A percentile compares a stretch with the other conserved stretches of the same genome.
Evolutionary conservation across 768 basidiomycete species (phyloP).

Genomic region (Suillus cothurnatus): DNA sequence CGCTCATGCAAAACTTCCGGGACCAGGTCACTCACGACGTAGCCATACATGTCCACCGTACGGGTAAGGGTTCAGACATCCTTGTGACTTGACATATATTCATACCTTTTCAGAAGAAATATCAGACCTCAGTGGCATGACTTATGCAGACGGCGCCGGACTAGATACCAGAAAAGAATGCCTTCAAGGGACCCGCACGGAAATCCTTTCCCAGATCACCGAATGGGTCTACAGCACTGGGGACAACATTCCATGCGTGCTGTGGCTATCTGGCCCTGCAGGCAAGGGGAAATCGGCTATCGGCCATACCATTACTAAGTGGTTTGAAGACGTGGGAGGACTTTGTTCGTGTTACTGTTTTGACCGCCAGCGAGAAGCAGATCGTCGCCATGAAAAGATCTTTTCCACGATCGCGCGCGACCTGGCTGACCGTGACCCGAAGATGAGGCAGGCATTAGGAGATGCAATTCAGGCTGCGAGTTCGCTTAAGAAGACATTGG

Average conservation of each 20-base stretch:
- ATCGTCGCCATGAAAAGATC: conserved; percentile 9
- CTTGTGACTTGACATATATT: not conserved
- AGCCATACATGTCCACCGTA: not conserved
- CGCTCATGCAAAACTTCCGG: conserved; percentile 6
- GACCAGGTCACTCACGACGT: not conserved
- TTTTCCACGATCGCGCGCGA: conserved; percentile 25
- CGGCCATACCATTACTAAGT: conserved; percentile 11
- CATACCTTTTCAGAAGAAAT: not conserved
- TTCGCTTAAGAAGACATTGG: not conserved
- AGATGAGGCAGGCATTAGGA: not conserved
- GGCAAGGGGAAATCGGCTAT: conserved; percentile 27
- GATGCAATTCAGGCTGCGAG: not conserved
- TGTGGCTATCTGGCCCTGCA: conserved; percentile 27
- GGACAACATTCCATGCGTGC: conserved; percentile 12
- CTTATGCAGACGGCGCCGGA: not conserved
- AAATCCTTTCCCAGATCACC: conserved; percentile 15
- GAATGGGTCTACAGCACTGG: conserved; percentile 24
- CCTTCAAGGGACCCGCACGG: not conserved
- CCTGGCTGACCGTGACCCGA: conserved; percentile 10
- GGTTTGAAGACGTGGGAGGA: conserved; percentile 12
- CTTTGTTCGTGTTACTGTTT: conserved; percentile 18
- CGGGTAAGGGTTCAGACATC: not conserved
- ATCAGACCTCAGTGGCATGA: not conserved
- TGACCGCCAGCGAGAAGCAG: conserved; percentile 7
- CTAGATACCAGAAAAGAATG: not conserved